A percentile compares a stretch with the other conserved stretches of the same genome.
These are phyloP conservation scores for Candida tetrigidarum DNA, from an alignment of 1,139 yeast genomes.

Conservation along the genomic window DNA sequence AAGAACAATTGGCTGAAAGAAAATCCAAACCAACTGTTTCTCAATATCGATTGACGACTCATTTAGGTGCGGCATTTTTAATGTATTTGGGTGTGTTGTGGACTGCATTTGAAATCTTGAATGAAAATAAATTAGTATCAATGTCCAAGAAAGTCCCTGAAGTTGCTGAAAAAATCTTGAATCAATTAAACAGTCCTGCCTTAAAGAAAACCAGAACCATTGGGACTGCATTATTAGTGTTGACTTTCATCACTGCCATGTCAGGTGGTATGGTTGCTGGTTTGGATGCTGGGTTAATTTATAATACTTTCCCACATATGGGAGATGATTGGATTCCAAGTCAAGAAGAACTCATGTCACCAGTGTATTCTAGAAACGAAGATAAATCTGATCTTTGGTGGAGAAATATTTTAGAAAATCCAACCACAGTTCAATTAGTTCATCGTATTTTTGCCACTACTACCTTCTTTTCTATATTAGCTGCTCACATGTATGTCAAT, in stretches of 20 bases:
- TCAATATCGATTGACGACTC: slow-evolving; percentile 93
- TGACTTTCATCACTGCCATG: slow-evolving; percentile 90
- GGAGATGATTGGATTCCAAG: slow-evolving; percentile 82
- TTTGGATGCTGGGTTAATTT: slow-evolving; percentile 94
- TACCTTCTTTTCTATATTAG: slow-evolving; percentile 75
- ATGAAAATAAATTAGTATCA: slow-evolving; percentile 66
- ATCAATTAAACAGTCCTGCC: slow-evolving; percentile 54
- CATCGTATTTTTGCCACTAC: slow-evolving; percentile 88
- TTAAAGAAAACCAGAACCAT: slow-evolving; percentile 59
- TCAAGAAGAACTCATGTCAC: slow-evolving; percentile 72
- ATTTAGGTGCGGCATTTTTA: slow-evolving; percentile 89
- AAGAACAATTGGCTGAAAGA: slow-evolving; percentile 76
- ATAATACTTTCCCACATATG: slow-evolving; percentile 97
- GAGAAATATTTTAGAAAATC: slow-evolving; percentile 95
- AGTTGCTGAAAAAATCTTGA: slow-evolving; percentile 55
- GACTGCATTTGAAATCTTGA: slow-evolving; percentile 83
- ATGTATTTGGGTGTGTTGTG: slow-evolving; percentile 89
- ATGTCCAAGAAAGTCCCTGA: slow-evolving; percentile 54
- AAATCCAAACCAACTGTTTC: slow-evolving; percentile 94
- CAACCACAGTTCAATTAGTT: slow-evolving; percentile 91
- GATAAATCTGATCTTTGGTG: slow-evolving; percentile 80
- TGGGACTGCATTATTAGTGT: slow-evolving; percentile 58
- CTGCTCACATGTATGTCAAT: slow-evolving; percentile 63
- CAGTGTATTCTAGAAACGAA: slow-evolving; percentile 66
- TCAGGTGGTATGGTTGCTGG: slow-evolving; percentile 99